Base-by-base conservation (phyloP, 2,329 filamentous ascomycete genomes). In the Raffaelea deltoideospora region DNA sequence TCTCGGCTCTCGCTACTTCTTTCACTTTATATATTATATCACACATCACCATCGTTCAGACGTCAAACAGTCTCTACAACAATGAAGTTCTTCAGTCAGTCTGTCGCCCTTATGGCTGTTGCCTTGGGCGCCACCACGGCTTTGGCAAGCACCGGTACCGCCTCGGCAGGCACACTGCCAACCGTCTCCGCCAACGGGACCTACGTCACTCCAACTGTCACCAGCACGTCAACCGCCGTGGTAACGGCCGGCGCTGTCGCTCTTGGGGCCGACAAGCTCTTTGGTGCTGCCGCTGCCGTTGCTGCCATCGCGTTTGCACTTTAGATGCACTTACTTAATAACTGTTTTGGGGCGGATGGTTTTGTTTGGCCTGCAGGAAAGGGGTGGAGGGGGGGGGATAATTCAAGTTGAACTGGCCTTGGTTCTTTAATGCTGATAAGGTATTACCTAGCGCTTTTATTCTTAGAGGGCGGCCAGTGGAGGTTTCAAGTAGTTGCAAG, bases 281-380 rank as follows among this genome's bases (percentile, higher is more conserved):
- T 41, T 33, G 42, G 42, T 13, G 43, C 43, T 13, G 40, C 28
- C 20, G 43, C 42, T 5, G 43, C 40, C 18, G 43, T 45, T 4
- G 43, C 43, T 6, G 43, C 42, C 22, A 32, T 43, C 31, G 43
- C 42, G 21, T 42, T 45, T 33, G 32, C 40, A 17, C 40, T 45
- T 40, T 45, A 43, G 43, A 34, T 26, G 10, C 19, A 9, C 21
- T 23, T 14, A n/a, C n/a, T n/a, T n/a, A n/a, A n/a, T n/a, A n/a
- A n/a, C n/a, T n/a, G n/a, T n/a, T n/a, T n/a, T n/a, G n/a, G n/a
- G n/a, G n/a, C n/a, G n/a, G n/a, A n/a, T n/a, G n/a, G n/a, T n/a
- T n/a, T n/a, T n/a, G n/a, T n/a, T n/a, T n/a, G n/a, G n/a, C n/a
- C n/a, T n/a, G n/a, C n/a, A n/a, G n/a, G n/a, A n/a, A n/a, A n/a